Evolutionary conservation across 176 grass and related monocot genomes (phyloP).

Genomic region (Stipa capillata): DNA sequence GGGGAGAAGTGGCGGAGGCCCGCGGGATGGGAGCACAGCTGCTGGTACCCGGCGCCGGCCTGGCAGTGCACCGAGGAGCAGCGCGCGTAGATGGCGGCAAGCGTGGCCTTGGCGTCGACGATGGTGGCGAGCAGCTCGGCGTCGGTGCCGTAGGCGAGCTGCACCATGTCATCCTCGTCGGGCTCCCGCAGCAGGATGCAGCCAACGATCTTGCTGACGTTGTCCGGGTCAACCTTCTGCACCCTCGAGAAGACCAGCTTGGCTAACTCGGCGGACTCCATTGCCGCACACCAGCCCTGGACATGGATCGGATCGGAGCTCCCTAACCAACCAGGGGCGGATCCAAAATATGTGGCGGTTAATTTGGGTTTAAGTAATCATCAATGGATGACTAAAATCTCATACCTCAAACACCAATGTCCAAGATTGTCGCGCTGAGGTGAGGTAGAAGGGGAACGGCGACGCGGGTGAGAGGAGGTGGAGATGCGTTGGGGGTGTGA

Average conservation of each 20-base stretch:
- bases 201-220: constrained; percentile 69
- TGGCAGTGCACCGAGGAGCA: constrained; percentile 22
- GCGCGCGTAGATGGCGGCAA: constrained; percentile 28
- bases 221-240: constrained; percentile 54
- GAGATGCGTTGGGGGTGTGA: neutral
- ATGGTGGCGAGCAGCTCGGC: constrained; percentile 36
- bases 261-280: constrained; percentile 61
- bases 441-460: too few relatives aligned
- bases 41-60: neutral
- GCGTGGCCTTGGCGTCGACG: constrained; percentile 44
- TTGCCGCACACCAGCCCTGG: neutral
- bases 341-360: neutral
- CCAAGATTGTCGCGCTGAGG: too few relatives aligned
- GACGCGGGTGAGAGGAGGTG: neutral
- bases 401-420: neutral
- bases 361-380: neutral
- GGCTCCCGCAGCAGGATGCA: constrained; percentile 63
- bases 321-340: neutral
- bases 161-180: constrained; percentile 54
- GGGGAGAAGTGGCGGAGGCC: constrained; percentile 18
- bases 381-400: neutral
- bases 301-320: constrained; percentile 7
- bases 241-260: constrained; percentile 52
- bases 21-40: constrained; percentile 16
- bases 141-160: constrained; percentile 64